Evolutionary conservation across 305 asterid genomes (phyloP), one percentile per base, ranked within the genome.

Genomic region (Stenogyne calaminthoides): DNA sequence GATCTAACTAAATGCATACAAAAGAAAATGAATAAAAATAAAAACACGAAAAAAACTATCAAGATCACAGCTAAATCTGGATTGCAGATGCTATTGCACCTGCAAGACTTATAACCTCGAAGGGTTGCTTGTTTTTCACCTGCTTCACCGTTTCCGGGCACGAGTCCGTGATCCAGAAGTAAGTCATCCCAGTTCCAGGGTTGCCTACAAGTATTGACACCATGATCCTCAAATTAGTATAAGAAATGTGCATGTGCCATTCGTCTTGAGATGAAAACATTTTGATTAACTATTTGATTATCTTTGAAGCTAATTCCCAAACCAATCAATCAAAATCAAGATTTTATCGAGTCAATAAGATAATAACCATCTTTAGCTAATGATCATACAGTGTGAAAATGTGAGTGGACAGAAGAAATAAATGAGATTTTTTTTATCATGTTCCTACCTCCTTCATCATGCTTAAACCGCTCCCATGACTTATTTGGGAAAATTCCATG

Each of bases 121-220:
- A 94, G 0, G 98, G 98, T 54, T 84, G 61, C 75, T 77, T 88
- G 82, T 86, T 78, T 81, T 87, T 88, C 74, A 94, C 99, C 63
- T 88, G 91, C 83, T 82, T 84, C 77, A 91, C 97, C 0, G 99
- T 94, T 68, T 68, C 84, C 1, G 99, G 97, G 81, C 99, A 94
- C 6, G 97, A 94, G 74, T 94, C 99, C 10, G 99, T 94, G 80
- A 94, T 88, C 99, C 99, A 94, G 74, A 91, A 94, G 87, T 88
- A 86, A 9, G 86, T 52, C 97, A 94, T 85, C 68, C 95, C 97
- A 22, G 58, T 83, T 84, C 78, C 95, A 0, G 99, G 91, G 68
- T 76, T 81, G 76, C 97, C 98, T 93, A 75, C 44, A 64, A 63
- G 62, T 76, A 80, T 70, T 59, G 60, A 66, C 18, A 15, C 18